Percentiles rank a stretch among this genome's conserved stretches.
Conservation (phyloP, 1,139 yeast species). For the Maudiozyma humilis region DNA sequence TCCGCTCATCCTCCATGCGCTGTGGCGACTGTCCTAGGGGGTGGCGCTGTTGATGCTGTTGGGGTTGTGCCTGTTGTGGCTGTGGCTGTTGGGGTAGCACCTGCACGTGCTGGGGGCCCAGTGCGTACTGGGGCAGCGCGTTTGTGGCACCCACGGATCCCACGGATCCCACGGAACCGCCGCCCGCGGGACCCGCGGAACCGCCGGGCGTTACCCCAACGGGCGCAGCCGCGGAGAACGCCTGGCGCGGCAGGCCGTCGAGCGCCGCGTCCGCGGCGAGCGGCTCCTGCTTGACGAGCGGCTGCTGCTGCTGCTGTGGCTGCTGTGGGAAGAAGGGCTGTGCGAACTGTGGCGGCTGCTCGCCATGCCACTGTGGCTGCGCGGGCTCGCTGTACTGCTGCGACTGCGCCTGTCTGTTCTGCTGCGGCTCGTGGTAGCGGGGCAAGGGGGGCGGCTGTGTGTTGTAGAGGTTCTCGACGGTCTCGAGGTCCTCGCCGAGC, state of each 20-base stretch:
- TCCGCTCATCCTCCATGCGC: background rate
- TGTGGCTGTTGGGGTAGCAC: too few species aligned
- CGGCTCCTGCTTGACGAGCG: background rate
- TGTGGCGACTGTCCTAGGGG: too few species aligned
- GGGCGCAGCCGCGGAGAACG: background rate
- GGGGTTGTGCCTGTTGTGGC: background rate
- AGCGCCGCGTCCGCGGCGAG: background rate
- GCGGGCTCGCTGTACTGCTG: constrained; percentile 1
- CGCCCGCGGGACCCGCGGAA: background rate
- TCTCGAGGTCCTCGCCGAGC: constrained; percentile 35
- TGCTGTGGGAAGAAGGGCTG: too few species aligned
- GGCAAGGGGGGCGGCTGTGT: constrained; percentile 34
- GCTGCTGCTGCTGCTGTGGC: background rate
- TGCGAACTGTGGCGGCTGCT: too few species aligned
- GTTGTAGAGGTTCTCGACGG: constrained; percentile 29
- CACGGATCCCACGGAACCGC: background rate
- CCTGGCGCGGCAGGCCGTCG: background rate
- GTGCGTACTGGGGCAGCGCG: too few species aligned
- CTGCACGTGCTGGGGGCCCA: too few species aligned
- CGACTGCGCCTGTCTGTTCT: background rate
- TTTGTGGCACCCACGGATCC: too few species aligned
- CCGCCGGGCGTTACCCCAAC: background rate
- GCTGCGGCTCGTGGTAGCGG: constrained; percentile 4
- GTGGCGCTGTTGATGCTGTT: background rate
- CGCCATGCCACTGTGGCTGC: background rate